Percentiles rank a stretch among this genome's conserved stretches.
These are phyloP conservation scores for Aquilaria yunnanensis DNA, from an alignment of 345 rosid species.

Conservation along the genomic window DNA sequence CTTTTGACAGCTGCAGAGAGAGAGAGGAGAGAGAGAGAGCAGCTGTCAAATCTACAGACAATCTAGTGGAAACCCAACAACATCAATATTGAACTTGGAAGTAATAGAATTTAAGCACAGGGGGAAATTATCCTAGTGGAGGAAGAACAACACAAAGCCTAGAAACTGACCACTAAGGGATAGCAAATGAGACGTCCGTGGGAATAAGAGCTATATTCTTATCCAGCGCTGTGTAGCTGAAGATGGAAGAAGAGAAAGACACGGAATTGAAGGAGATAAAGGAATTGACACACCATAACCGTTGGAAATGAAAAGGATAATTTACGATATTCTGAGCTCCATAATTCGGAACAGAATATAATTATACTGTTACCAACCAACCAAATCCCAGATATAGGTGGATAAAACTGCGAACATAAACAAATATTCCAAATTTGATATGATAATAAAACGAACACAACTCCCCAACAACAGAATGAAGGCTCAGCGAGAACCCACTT, in stretches of 20 bases:
- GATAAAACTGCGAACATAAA: constrained; percentile 13
- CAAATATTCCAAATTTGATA: constrained; percentile 28
- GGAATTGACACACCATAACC: constrained; percentile 11
- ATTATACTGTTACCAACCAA: constrained; percentile 24
- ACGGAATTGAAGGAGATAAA: constrained; percentile 24
- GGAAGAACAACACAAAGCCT: not conserved
- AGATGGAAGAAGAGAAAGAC: constrained; percentile 17
- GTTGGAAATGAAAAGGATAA: constrained; percentile 27
- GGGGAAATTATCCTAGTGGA: constrained; percentile 2
- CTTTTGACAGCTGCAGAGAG: constrained; percentile 21
- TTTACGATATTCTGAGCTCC: constrained; percentile 27
- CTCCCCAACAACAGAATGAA: constrained; percentile 26
- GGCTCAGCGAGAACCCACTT: not conserved
- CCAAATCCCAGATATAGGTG: constrained; percentile 26
- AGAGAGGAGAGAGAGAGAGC: constrained; percentile 22
- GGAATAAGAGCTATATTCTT: constrained; percentile 28
- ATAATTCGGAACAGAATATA: constrained; percentile 28
- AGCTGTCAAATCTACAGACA: constrained; percentile 34
- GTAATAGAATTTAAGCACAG: constrained; percentile 12
- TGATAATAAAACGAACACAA: constrained; percentile 12
- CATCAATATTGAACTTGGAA: constrained; percentile 22
- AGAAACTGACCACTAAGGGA: not conserved
- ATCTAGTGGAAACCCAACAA: constrained; percentile 34
- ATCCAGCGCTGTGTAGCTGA: constrained; percentile 24
- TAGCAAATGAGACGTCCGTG: not conserved